Evolutionary conservation across 495 filamentous ascomycete species (phyloP), one percentile per base, ranked within the genome.

Genomic region (Aspergillus campestris): DNA sequence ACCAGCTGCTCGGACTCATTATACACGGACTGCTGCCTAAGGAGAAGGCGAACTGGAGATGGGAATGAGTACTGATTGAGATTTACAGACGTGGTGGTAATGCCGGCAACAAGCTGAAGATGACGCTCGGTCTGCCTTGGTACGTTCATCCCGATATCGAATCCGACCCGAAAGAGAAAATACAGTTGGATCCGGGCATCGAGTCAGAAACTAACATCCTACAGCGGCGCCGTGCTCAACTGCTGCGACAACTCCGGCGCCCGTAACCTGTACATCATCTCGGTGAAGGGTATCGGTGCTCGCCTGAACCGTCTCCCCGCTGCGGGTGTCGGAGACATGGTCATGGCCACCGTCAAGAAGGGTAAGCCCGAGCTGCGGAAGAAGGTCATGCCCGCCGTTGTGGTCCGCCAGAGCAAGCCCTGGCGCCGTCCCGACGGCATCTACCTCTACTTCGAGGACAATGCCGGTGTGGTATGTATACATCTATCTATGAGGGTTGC

Each of bases 321-420:
- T 60, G 92, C 84, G 42, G 92, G 92, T 80, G 94, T 97, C 60
- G 91, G 90, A 58, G 92, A 98, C 77, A 97, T 98, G 92, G 94
- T 98, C 60, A 98, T 98, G 94, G 89, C 91, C 49, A 97, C 94
- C 52, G 94, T 99, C 74, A 97, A 99, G 86, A 99, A 99, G 87
- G 89, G 91, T 69, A 98, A 98, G 86, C 91, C 92, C 40, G 91
- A 98, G 75, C 77, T 98, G 61, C 79, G 91, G 66, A 98, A 98
- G 86, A 98, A 98, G 83, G 91, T 98, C 73, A 95, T 96, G 89
- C 92, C 91, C 51, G 91, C 90, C 56, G 91, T 98, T 60, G 87
- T 98, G 60, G 90, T 96, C 65, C 81, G 92, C 66, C 91, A 98
- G 80, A 86, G 83, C 74, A 99, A 99, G 83, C 92, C 92, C 56